Conservation (phyloP, 2,329 filamentous ascomycete genomes). For the Verticillium dahliae region DNA sequence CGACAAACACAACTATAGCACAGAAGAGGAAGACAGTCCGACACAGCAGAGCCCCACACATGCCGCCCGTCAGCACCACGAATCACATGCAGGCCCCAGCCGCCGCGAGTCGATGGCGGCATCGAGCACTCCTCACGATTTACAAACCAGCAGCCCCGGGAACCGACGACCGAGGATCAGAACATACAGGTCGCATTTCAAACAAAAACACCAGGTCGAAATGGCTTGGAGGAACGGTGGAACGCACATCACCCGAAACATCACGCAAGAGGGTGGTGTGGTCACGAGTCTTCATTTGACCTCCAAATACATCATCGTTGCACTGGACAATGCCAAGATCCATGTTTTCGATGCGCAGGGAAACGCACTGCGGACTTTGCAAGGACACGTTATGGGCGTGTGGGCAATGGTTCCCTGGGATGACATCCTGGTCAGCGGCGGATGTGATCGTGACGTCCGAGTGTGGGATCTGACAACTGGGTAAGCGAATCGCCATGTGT, state of each 20-base stretch:
- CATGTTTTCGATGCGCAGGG: constrained; percentile 95
- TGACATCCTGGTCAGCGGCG: constrained; percentile 89
- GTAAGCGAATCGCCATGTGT: constrained; percentile 42
- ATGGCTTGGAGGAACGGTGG: constrained; percentile 94
- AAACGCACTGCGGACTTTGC: constrained; percentile 77
- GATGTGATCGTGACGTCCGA: constrained; percentile 91
- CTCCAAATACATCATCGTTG: constrained; percentile 93
- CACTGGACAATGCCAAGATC: constrained; percentile 95
- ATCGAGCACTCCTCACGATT: background rate
- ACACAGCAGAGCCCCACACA: constrained; percentile 13
- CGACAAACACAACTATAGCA: constrained; percentile 80
- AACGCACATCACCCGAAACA: constrained; percentile 74
- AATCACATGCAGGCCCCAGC: constrained; percentile 24
- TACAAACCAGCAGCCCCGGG: constrained; percentile 26
- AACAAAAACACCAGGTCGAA: constrained; percentile 94
- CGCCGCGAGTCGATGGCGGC: constrained; percentile 18
- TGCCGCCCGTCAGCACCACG: background rate
- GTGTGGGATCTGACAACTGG: constrained; percentile 95
- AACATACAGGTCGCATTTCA: constrained; percentile 95
- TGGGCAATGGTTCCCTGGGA: constrained; percentile 99
- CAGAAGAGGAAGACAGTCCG: constrained; percentile 22
- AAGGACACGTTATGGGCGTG: constrained; percentile 97
- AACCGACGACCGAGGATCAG: constrained; percentile 56
- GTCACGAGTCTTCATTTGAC: constrained; percentile 94
- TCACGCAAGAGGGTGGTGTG: constrained; percentile 93